Conservation (phyloP, 805 yeast species). For the Lipomyces orientalis region DNA sequence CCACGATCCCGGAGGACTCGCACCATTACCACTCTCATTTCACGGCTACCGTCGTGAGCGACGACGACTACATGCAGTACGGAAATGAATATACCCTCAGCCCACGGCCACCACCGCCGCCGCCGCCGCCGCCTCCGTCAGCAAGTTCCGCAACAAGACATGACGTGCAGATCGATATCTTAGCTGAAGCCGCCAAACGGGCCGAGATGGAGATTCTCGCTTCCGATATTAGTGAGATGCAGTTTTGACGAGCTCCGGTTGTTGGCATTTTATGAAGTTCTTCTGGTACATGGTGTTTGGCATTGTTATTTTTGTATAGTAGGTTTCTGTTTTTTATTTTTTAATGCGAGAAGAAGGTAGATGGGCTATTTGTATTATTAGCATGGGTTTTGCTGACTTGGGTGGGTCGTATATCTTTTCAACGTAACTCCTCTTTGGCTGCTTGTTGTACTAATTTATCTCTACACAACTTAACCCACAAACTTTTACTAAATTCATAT, state of each 20-base stretch:
- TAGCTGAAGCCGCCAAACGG: constrained; percentile 45
- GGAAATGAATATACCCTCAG: neutral
- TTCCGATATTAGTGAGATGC: constrained; percentile 40
- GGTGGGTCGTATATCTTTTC: too few species aligned
- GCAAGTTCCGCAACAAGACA: neutral
- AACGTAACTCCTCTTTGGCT: too few species aligned
- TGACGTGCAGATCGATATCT: constrained; percentile 37
- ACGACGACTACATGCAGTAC: neutral
- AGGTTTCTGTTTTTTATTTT: neutral
- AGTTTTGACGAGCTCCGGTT: constrained; percentile 9
- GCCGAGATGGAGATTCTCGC: constrained; percentile 45
- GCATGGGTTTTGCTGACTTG: neutral
- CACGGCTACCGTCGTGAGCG: neutral
- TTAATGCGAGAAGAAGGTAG: neutral
- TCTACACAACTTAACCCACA: too few species aligned
- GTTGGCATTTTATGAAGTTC: neutral
- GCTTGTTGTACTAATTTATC: too few species aligned
- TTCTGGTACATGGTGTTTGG: neutral
- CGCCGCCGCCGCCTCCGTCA: constrained; percentile 5
- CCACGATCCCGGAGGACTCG: neutral
- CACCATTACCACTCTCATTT: neutral
- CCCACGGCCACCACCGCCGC: neutral
- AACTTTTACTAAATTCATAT: too few species aligned
- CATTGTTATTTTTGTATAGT: neutral
- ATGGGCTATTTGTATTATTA: neutral